Evolutionary conservation across 2,329 filamentous ascomycete genomes (phyloP), one percentile per base, ranked within the genome.

Genomic region (Pseudogymnoascus sp.): DNA sequence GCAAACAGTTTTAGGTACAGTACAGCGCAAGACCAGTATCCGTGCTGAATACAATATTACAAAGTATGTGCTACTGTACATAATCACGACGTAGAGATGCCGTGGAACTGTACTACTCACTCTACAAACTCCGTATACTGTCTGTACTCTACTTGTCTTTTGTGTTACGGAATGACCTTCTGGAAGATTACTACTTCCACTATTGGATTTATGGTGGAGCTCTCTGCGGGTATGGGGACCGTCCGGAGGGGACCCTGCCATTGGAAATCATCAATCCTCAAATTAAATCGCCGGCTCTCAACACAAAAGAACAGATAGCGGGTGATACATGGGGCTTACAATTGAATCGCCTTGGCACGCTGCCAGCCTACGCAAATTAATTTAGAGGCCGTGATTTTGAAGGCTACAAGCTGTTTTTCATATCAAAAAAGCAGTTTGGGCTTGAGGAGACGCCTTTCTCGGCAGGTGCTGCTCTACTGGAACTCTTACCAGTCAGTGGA

Each of bases 141-240:
- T 27, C 45, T 52, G 45, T 10, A 55, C 31, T 33, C 18, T 55
- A 55, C 48, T 12, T 21, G 48, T 55, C 45, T 55, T 55, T 21
- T 55, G 48, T 55, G 48, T 10, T 55, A 10, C 48, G 48, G 48
- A 55, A 33, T 55, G 48, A 55, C 29, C 48, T 55, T 55, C 48
- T 55, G 48, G 48, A 55, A 55, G 48, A 55, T 55, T 55, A 55
- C 48, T 21, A 33, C 48, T 55, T 55, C 48, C 48, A 55, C 48
- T 55, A 55, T 55, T 55, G 48, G 48, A 33, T 55, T 55, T 55
- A 33, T 55, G 48, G 48, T 55, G 48, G 48, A 55, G 48, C 33
- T 21, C n/a, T 6, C 18, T 42, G 29, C 29, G 48, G 48, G 45
- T 55, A 55, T 55, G 45, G 45, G 45, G 45, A 29, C 45, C n/a